Base-by-base conservation (phyloP, 1,284 basidiomycete species). In the Cerrena zonata region DNA sequence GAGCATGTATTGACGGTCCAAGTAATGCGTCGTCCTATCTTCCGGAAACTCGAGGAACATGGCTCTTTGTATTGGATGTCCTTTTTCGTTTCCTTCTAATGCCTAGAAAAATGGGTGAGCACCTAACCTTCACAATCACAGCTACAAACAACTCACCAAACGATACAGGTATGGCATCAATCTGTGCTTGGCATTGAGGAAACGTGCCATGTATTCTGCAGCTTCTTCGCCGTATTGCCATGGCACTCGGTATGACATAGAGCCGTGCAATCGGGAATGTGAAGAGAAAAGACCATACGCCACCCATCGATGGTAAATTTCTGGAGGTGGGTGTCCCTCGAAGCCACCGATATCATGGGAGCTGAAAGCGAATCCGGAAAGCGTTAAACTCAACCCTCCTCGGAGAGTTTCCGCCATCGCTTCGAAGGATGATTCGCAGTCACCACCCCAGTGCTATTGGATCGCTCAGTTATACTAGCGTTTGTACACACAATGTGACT, bases 261-360 rank as follows among this genome's bases (percentile, higher is more conserved):
- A 85, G 2, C 84, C 86, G 57, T 89, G 86, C 40, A 89, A 66
- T 37, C 86, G 77, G 15, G 85, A 86, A 60, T 86, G 82, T 37
- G 80, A 82, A 19, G 80, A 83, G 65, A 85, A 84, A 15, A 84
- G 65, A 2, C 82, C 82, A 63, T 84, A 86, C 2, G 83, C 83
- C n/a, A 86, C 77, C 86, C 85, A 88, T 37, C 86, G 81, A 58
- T 83, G 79, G 63, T 86, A 88, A 34, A 88, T 78, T 56, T 82
- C 81, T 0, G 81, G 77, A 21, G 81, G 78, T 5, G 85, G 84
- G 52, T 80, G 80, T 12, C 84, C 85, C 76, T 87, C 84, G 59
- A 86, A 88, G 0, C 85, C 86, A 26, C 85, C 85, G 53, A 88
- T 87, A 63, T 89, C 85, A 64, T 87, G 84, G 12, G 83, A 83